phyloP scores from a whole-genome alignment of 805 yeast species.

The Wilhelminamyces savonicus region DNA sequence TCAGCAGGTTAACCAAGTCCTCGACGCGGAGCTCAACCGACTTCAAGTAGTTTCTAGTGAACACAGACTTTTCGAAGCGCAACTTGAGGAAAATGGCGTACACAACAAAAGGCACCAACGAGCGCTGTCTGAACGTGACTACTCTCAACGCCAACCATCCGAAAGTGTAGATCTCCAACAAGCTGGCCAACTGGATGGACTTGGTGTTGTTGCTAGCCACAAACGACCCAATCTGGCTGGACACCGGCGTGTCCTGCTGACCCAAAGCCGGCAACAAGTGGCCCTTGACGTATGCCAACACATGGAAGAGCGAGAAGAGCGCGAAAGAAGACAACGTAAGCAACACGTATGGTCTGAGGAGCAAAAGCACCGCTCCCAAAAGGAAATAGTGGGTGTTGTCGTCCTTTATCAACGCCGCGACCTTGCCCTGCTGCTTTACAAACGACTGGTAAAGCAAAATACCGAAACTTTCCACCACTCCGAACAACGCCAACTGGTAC shows the following conservation, averaged over 20 bases:
- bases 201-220: constrained; percentile 28
- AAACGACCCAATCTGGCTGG: constrained; percentile 34
- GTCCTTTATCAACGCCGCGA: constrained; percentile 27
- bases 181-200: constrained; percentile 34
- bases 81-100: constrained; percentile 65
- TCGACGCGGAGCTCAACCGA: constrained; percentile 53
- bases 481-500: constrained; percentile 56
- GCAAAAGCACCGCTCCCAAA: constrained; percentile 42
- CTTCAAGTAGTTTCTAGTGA: constrained; percentile 64
- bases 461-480: constrained; percentile 69
- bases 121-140: constrained; percentile 53
- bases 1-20: constrained; percentile 18
- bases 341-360: constrained; percentile 52
- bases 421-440: constrained; percentile 21
- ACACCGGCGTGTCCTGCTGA: constrained; percentile 24
- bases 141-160: constrained; percentile 43
- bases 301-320: constrained; percentile 77
- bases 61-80: constrained; percentile 69
- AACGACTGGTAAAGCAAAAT: constrained; percentile 60
- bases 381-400: constrained; percentile 71
- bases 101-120: constrained; percentile 51
- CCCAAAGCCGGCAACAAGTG: constrained; percentile 58
- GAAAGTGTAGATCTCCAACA: constrained; percentile 39
- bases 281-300: constrained; percentile 61
- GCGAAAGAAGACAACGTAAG: constrained; percentile 68